Evolutionary conservation across 169 alveolate species (phyloP).

Genomic region (Plasmodium yoelii): DNA sequence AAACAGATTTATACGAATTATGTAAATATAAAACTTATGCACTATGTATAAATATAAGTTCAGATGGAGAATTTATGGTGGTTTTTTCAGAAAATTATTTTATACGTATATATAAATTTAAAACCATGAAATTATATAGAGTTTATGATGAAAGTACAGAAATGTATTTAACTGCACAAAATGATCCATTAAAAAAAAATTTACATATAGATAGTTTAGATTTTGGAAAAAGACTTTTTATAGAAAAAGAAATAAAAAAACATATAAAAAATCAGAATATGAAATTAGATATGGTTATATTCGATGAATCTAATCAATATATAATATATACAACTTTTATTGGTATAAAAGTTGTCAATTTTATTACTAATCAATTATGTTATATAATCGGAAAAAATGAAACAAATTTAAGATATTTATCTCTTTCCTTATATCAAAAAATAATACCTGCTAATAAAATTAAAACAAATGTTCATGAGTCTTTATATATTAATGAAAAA

Average conservation of each 20-base stretch:
- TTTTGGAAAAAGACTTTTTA: slow-evolving; percentile 92
- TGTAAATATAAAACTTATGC: slow-evolving; percentile 87
- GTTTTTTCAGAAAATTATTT: slow-evolving; percentile 86
- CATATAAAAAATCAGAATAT: slow-evolving; percentile 79
- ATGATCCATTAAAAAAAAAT: slow-evolving; percentile 84
- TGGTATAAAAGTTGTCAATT: slow-evolving; percentile 94
- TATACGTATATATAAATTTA: slow-evolving; percentile 88
- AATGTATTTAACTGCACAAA: slow-evolving; percentile 90
- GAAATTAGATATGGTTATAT: slow-evolving; percentile 84
- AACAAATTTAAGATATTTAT: slow-evolving; percentile 82
- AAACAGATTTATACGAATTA: slow-evolving; percentile 94
- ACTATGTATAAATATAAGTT: slow-evolving; percentile 86
- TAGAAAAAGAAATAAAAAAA: slow-evolving; percentile 93
- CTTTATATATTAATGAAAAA: slow-evolving; percentile 58
- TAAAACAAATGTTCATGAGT: slow-evolving; percentile 31
- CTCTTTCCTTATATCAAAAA: slow-evolving; percentile 82
- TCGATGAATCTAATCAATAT: slow-evolving; percentile 95
- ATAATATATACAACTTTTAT: slow-evolving; percentile 93
- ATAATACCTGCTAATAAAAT: slow-evolving; percentile 54
- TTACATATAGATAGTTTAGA: slow-evolving; percentile 92
- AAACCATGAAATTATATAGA: slow-evolving; percentile 89
- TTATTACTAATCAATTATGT: slow-evolving; percentile 82
- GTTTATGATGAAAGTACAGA: slow-evolving; percentile 90
- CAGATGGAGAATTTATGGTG: slow-evolving; percentile 89
- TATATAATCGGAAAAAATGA: slow-evolving; percentile 84